Conservation (phyloP, 345 rosid species). For the Linum tenue region DNA sequence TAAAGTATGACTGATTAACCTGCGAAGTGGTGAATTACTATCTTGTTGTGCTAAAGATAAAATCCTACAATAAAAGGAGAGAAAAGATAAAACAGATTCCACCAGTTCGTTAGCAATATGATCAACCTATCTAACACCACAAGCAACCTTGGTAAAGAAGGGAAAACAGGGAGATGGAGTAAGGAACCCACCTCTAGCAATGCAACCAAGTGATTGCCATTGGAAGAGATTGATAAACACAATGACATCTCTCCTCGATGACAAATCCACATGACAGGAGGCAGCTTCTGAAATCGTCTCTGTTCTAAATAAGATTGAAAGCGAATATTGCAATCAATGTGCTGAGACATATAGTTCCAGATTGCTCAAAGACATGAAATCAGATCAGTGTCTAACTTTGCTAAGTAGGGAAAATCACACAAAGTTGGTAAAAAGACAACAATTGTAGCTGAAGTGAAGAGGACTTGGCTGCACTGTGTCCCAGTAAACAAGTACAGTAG, state of each 20-base stretch:
- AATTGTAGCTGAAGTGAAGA: too few species aligned
- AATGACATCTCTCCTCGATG: background rate
- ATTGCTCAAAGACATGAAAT: too few species aligned
- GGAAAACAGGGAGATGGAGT: background rate
- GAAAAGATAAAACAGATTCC: too few species aligned
- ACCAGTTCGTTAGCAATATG: background rate
- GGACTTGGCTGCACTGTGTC: too few species aligned
- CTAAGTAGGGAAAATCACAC: too few species aligned
- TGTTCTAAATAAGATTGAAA: too few species aligned
- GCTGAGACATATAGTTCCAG: too few species aligned
- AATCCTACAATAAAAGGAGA: background rate
- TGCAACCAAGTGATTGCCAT: background rate
- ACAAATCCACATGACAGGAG: background rate
- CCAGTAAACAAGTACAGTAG: too few species aligned
- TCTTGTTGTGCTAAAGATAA: background rate
- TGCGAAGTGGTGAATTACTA: background rate
- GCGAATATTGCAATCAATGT: too few species aligned
- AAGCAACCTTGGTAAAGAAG: background rate
- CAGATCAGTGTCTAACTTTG: too few species aligned
- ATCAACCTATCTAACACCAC: background rate
- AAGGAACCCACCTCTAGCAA: background rate
- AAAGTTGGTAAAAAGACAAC: too few species aligned
- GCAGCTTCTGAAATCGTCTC: too few species aligned
- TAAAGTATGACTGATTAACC: background rate
- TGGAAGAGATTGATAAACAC: background rate